phyloP scores from a whole-genome alignment of 1,284 basidiomycete genomes.

The Ganoderma leucocontextum region DNA sequence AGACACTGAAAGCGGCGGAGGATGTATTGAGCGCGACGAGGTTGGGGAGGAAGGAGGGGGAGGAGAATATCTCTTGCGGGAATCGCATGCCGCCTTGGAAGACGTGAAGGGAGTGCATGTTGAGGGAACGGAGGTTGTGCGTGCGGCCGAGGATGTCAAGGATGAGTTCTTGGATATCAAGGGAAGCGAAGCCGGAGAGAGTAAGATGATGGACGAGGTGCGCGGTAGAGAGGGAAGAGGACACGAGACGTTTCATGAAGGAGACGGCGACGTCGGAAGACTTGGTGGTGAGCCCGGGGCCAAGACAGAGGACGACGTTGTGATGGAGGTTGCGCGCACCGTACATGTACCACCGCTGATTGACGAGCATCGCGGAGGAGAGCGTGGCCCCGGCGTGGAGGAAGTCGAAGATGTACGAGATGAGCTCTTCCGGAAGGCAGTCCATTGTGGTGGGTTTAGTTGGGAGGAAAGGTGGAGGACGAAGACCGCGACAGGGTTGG shows the following conservation, averaged over 20 bases:
- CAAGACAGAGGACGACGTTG: constrained; percentile 27
- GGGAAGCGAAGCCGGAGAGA: constrained; percentile 23
- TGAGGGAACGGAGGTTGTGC: constrained; percentile 31
- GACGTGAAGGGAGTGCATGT: constrained; percentile 22
- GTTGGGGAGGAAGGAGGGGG: constrained; percentile 27
- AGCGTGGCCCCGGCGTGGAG: constrained; percentile 22
- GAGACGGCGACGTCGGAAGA: constrained; percentile 22
- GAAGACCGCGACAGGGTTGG: neutral
- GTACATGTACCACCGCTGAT: constrained; percentile 30
- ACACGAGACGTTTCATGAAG: constrained; percentile 30
- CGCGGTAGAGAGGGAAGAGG: constrained; percentile 31
- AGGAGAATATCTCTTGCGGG: constrained; percentile 17
- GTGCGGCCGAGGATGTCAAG: constrained; percentile 28
- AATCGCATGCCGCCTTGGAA: constrained; percentile 19
- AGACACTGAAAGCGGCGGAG: constrained; percentile 11
- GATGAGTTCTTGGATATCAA: constrained; percentile 27
- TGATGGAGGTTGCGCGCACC: constrained; percentile 33
- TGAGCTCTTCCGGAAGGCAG: constrained; percentile 32
- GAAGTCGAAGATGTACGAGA: constrained; percentile 30
- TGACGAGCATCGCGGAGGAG: constrained; percentile 30
- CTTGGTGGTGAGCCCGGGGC: constrained; percentile 16
- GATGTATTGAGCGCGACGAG: constrained; percentile 25
- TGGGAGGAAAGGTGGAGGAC: neutral
- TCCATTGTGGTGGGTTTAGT: constrained; percentile 21
- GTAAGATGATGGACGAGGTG: constrained; percentile 33